phyloP scores from a whole-genome alignment of 1,284 basidiomycete species.

The Inonotus hispidus region DNA sequence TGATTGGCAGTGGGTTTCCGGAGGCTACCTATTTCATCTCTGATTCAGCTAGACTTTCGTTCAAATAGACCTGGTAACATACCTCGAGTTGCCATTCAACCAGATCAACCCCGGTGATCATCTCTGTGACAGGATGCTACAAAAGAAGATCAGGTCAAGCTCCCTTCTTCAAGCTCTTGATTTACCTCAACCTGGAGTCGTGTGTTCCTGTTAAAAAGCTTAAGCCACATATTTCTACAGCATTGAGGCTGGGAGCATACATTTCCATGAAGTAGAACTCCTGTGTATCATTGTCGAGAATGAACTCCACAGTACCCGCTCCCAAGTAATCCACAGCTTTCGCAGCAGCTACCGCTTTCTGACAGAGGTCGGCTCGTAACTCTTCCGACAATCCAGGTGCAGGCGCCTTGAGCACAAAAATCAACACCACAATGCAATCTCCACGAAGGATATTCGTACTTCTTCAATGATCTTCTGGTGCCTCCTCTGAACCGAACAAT shows the following conservation, averaged over 20 bases:
- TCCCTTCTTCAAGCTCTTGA: background rate
- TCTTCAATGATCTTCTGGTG: slow-evolving; percentile 97
- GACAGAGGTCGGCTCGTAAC: slow-evolving; percentile 74
- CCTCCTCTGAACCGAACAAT: slow-evolving; percentile 90
- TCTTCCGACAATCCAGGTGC: slow-evolving; percentile 80
- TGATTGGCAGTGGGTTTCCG: slow-evolving; percentile 78
- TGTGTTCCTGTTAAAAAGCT: slow-evolving; percentile 67
- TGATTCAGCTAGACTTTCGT: background rate
- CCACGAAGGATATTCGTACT: slow-evolving; percentile 31
- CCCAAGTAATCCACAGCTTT: slow-evolving; percentile 88
- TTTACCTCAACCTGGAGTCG: slow-evolving; percentile 79
- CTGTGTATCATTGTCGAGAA: slow-evolving; percentile 83
- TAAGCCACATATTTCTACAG: background rate
- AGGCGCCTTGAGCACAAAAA: slow-evolving; percentile 55
- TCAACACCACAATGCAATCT: background rate
- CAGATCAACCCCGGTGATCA: slow-evolving; percentile 89
- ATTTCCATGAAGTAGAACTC: slow-evolving; percentile 94
- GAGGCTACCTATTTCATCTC: slow-evolving; percentile 60
- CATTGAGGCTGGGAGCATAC: slow-evolving; percentile 36
- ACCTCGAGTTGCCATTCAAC: slow-evolving; percentile 94
- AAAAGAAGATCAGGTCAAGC: slow-evolving; percentile 4
- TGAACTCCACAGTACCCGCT: slow-evolving; percentile 91
- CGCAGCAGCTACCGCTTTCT: slow-evolving; percentile 88
- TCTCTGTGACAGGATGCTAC: slow-evolving; percentile 90
- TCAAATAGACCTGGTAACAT: slow-evolving; percentile 2